A percentile compares a stretch with the other conserved stretches of the same genome.
Evolutionary conservation across 306 rosid species (phyloP).

Genomic region (Citrullus amarus): DNA sequence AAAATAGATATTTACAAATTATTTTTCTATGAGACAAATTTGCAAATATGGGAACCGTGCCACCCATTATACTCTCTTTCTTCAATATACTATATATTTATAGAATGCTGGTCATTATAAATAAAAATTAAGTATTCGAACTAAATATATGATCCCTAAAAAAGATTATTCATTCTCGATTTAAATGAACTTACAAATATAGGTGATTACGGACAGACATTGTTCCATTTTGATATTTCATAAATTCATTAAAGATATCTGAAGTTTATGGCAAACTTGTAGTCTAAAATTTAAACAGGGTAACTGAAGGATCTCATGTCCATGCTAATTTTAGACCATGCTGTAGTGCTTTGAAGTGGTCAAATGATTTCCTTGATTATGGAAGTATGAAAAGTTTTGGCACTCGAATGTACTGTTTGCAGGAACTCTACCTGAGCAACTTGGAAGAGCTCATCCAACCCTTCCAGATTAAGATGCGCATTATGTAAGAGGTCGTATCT

Average conservation of each 20-base stretch:
- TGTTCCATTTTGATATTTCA: background rate
- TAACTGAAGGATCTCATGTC: background rate
- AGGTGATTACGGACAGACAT: background rate
- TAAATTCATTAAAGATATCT: background rate
- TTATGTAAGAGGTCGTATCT: conserved; percentile 97
- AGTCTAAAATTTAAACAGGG: background rate
- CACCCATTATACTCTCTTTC: too few species aligned
- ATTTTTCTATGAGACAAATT: too few species aligned
- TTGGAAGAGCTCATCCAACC: conserved; percentile 83
- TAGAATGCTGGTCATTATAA: background rate
- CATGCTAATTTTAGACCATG: background rate
- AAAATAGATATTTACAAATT: too few species aligned
- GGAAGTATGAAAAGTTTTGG: background rate
- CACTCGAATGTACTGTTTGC: background rate
- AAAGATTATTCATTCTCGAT: background rate
- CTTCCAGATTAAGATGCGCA: conserved; percentile 86
- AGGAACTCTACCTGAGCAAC: conserved; percentile 71
- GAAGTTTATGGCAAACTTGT: background rate
- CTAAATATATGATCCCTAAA: background rate
- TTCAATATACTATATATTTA: background rate
- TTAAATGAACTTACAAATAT: background rate
- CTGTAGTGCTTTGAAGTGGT: background rate
- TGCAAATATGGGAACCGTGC: too few species aligned
- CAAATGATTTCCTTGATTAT: background rate
- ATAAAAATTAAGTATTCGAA: background rate